phyloP scores from a whole-genome alignment of 257 asterid species.

The Solanum piurae region DNA sequence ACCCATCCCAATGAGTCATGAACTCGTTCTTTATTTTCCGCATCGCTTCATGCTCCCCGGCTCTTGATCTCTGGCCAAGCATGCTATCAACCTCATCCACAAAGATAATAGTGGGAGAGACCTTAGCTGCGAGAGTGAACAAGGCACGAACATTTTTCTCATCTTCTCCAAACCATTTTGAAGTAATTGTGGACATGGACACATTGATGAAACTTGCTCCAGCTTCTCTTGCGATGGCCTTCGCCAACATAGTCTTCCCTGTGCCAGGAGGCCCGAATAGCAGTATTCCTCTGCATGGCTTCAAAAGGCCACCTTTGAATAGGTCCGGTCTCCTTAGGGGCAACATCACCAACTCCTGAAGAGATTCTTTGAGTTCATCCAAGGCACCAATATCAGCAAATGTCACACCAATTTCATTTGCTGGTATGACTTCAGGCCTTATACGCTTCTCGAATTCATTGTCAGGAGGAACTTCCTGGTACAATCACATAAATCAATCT shows the following conservation, averaged over 20 bases:
- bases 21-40: conserved; percentile 83
- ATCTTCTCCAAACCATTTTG: conserved; percentile 94
- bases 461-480: conserved; percentile 70
- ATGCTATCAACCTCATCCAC: conserved; percentile 93
- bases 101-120: conserved; percentile 81
- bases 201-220: conserved; percentile 85
- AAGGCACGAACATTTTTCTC: conserved; percentile 82
- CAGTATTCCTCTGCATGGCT: conserved; percentile 82
- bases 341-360: conserved; percentile 81
- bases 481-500: conserved; percentile 3
- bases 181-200: conserved; percentile 74
- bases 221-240: conserved; percentile 86
- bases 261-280: conserved; percentile 94
- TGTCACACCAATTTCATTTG: conserved; percentile 61
- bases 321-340: conserved; percentile 82
- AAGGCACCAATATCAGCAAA: conserved; percentile 82
- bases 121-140: conserved; percentile 80
- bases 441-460: conserved; percentile 83
- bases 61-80: conserved; percentile 72
- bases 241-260: conserved; percentile 86
- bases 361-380: conserved; percentile 74
- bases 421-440: conserved; percentile 83
- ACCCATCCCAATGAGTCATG: conserved; percentile 92
- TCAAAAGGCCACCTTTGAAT: conserved; percentile 75
- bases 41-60: conserved; percentile 91